Evolutionary conservation across 148 eudicot genomes (phyloP).

Genomic region (Arctostaphylos glauca): DNA sequence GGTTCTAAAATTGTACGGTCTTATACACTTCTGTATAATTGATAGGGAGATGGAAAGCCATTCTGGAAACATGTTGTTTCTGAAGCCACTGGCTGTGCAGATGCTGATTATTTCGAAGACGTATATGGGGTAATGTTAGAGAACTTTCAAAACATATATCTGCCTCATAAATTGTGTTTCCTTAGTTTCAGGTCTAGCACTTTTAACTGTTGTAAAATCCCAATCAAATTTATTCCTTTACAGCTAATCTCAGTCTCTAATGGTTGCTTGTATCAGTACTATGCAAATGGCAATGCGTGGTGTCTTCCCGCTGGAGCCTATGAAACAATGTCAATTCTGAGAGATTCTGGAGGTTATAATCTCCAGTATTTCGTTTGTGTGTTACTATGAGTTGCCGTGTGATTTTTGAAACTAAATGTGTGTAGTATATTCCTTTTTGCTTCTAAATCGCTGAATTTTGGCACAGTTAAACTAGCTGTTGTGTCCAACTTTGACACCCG

Average conservation of each 20-base stretch:
- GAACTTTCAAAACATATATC: neutral
- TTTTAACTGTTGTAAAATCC: neutral
- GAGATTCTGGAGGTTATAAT: conserved; percentile 80
- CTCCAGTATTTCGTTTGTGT: conserved; percentile 34
- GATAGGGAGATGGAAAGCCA: conserved; percentile 92
- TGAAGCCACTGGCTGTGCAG: conserved; percentile 86
- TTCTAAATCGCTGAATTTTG: conserved; percentile 19
- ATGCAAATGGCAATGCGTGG: conserved; percentile 92
- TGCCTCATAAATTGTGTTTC: neutral
- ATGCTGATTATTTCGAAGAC: conserved; percentile 83
- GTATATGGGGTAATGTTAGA: conserved; percentile 69
- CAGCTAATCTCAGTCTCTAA: neutral
- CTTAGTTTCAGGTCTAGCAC: neutral
- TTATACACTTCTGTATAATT: neutral
- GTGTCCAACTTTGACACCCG: conserved; percentile 97
- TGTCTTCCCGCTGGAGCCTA: conserved; percentile 82
- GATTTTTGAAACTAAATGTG: conserved; percentile 9
- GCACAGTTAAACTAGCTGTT: conserved; percentile 89
- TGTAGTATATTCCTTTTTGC: neutral
- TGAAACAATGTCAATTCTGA: conserved; percentile 60
- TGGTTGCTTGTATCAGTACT: conserved; percentile 56
- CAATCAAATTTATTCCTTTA: neutral
- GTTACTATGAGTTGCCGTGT: neutral
- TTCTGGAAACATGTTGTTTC: conserved; percentile 95
- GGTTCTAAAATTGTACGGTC: neutral